These are phyloP conservation scores for Candida endomychidarum DNA, from an alignment of 805 yeast genomes.

Conservation along the genomic window DNA sequence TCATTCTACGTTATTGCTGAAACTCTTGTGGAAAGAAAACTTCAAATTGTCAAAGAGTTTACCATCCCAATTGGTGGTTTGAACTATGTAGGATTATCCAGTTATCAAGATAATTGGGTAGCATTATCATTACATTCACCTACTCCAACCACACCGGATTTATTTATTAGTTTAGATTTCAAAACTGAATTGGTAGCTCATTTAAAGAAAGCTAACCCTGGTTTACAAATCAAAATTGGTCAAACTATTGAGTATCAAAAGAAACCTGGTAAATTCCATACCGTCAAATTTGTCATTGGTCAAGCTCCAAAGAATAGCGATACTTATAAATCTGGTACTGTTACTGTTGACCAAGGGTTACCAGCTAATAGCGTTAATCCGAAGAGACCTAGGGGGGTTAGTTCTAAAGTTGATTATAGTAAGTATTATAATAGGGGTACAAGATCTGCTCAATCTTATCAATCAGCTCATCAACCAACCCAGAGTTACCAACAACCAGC, in stretches of 20 bases:
- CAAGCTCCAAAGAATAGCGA: conserved; percentile 64
- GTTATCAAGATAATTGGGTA: conserved; percentile 89
- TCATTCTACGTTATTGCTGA: conserved; percentile 73
- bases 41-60: conserved; percentile 60
- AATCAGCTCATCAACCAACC: conserved; percentile 16
- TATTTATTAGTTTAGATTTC: conserved; percentile 74
- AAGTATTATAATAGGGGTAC: conserved; percentile 43
- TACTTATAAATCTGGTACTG: conserved; percentile 82
- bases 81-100: conserved; percentile 64
- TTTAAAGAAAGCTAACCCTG: conserved; percentile 58
- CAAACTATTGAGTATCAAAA: conserved; percentile 79
- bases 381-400: conserved; percentile 66
- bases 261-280: conserved; percentile 83
- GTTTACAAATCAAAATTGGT: conserved; percentile 63
- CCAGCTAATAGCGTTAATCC: conserved; percentile 72
- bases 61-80: conserved; percentile 61
- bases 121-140: conserved; percentile 56
- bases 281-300: conserved; percentile 67
- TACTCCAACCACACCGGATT: conserved; percentile 65
- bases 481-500: conserved; percentile 19
- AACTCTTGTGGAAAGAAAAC: conserved; percentile 58
- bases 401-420: conserved; percentile 40
- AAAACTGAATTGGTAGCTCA: conserved; percentile 87
- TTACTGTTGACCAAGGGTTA: conserved; percentile 75
- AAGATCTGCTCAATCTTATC: conserved; percentile 24